Evolutionary conservation across 2,329 filamentous ascomycete species (phyloP), one percentile per base, ranked within the genome.

Genomic region (Diaporthe citriasiana): DNA sequence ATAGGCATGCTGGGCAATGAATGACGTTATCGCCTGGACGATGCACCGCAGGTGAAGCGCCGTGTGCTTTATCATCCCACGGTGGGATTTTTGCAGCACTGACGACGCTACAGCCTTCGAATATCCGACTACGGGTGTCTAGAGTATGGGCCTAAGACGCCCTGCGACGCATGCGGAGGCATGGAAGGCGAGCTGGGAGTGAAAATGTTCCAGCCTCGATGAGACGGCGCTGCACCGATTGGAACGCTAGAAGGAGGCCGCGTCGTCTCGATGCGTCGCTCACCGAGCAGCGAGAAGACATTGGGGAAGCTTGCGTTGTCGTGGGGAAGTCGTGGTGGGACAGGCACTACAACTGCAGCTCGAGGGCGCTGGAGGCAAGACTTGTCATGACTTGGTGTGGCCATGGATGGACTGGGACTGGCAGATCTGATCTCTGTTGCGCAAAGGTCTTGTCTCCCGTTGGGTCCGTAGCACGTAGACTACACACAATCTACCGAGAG

Each of bases 21-120:
- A 68, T 68, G 63, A 68, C 63, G 63, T 53, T 68, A 53, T 51
- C 63, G 63, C 47, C 51, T 68, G 60, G 38, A 30, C 60, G 50
- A 38, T 40, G 22, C 55, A 38, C 33, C 33, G 33, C 17, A 35
- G 22, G 12, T n/a, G 45, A 72, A 35, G 59, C 59, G 59, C 59
- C 70, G 38, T 45, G 57, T 51, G 45, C 42, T 66, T 51, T 25
- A n/a, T 9, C n/a, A 27, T 47, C 60, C 60, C 33, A 25, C 30
- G 22, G 42, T 66, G 30, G 42, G 42, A 51, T 66, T n/a, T 47
- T 35, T 17, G 45, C 60, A 35, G 60, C 60, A 65, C 60, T 65
- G 60, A 65, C 60, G 27, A 50, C 30, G 22, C 60, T 51, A 17
- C 45, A 51, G 30, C 45, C 3, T 27, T 17, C 38, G 12, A 63